Evolutionary conservation across 2,329 filamentous ascomycete species (phyloP).

Genomic region (Talaromyces islandicus): DNA sequence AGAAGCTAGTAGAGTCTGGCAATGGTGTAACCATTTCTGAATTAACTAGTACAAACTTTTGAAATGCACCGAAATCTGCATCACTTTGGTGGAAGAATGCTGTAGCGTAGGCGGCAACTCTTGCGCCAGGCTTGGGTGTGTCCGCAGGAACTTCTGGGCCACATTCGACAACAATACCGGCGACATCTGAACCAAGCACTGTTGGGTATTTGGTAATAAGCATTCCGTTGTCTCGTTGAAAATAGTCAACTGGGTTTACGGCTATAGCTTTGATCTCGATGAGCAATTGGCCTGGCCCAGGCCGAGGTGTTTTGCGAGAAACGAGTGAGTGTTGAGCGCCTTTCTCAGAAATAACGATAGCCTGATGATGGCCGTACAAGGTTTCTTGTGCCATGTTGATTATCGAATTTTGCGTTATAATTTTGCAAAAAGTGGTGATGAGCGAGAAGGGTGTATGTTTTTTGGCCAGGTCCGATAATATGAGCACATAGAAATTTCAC

Average conservation of each 20-base stretch:
- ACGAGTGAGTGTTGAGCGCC: not conserved
- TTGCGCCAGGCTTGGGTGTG: conserved; percentile 18
- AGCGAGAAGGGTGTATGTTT: not conserved
- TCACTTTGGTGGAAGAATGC: conserved; percentile 21
- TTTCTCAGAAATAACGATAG: not conserved
- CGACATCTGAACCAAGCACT: conserved; percentile 25
- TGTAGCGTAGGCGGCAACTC: conserved; percentile 24
- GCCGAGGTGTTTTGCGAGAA: conserved; percentile 19
- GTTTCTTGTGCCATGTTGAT: not conserved
- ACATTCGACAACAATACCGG: conserved; percentile 22
- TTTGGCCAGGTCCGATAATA: not conserved
- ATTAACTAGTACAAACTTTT: conserved; percentile 23
- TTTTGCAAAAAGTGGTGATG: not conserved
- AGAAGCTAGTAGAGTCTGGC: conserved; percentile 22
- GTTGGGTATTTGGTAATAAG: conserved; percentile 19
- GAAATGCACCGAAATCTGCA: conserved; percentile 24
- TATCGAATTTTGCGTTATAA: not conserved
- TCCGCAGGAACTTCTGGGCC: conserved; percentile 18
- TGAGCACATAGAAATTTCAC: not conserved
- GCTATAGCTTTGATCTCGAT: conserved; percentile 37
- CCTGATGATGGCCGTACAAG: not conserved
- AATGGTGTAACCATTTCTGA: conserved; percentile 23
- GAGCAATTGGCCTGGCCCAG: conserved; percentile 34
- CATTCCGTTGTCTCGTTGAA: conserved; percentile 17
- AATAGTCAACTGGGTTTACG: conserved; percentile 36